Evolutionary conservation across 2,329 filamentous ascomycete species (phyloP).

Genomic region (Amylocarpus encephaloides): DNA sequence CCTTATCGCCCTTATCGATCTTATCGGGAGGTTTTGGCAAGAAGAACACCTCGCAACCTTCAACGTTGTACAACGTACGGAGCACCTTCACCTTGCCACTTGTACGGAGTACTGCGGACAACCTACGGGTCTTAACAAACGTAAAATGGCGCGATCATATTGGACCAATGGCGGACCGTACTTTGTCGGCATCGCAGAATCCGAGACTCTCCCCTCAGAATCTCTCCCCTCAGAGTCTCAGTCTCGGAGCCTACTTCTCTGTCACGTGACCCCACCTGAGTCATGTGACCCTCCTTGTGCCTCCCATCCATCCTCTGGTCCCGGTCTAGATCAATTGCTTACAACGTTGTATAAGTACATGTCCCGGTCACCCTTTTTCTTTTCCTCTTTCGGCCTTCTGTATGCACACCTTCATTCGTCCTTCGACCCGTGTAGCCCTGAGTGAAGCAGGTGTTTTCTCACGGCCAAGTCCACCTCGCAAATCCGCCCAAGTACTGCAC

Average conservation of each 20-base stretch:
- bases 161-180: too few species aligned
- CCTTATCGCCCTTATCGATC: background rate
- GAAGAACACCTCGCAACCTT: too few species aligned
- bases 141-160: too few species aligned
- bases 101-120: too few species aligned
- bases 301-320: background rate
- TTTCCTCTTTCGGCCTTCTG: slow-evolving; percentile 9
- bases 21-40: background rate
- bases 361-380: background rate
- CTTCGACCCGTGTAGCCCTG: background rate
- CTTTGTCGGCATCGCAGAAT: too few species aligned
- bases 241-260: too few species aligned
- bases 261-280: too few species aligned
- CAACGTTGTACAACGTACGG: too few species aligned
- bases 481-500: background rate
- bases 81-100: too few species aligned
- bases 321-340: slow-evolving; percentile 2
- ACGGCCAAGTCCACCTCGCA: slow-evolving; percentile 2
- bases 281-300: background rate
- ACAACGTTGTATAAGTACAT: slow-evolving; percentile 5
- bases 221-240: too few species aligned
- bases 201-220: too few species aligned
- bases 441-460: background rate
- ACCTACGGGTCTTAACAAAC: too few species aligned
- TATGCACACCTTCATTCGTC: slow-evolving; percentile 8